Evolutionary conservation across 2,329 filamentous ascomycete species (phyloP), one percentile per base, ranked within the genome.

Genomic region (Pyrenophora teres): DNA sequence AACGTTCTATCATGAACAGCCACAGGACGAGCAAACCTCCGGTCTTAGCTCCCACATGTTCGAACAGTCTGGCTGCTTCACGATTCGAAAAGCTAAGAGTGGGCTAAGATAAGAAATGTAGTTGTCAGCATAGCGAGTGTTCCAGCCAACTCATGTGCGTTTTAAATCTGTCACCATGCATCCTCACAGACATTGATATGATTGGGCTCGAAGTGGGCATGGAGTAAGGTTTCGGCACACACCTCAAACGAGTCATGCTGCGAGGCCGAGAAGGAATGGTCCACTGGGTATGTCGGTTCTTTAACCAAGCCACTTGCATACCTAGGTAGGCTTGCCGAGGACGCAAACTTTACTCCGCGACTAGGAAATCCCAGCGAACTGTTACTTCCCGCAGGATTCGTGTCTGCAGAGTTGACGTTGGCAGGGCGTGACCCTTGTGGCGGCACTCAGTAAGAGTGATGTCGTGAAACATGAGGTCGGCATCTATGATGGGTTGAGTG

Each of bases 221-320:
- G 27, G 12, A 30, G 27, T 30, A 30, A 52, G 39, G 44, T 40
- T 52, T 52, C 40, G 49, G 38, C 27, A 30, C 27, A 30, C 27
- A 30, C 27, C 27, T 12, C 27, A 30, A 42, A 15, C 18, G 32
- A 47, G 46, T 32, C 44, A 52, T 32, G 45, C 25, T 27, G 21
- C 27, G 35, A 52, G 32, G 38, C 12, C 32, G 43, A 46, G 40
- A 40, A 35, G 9, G 37, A 40, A 15, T 40, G 44, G 37, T 37
- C 33, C 45, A 27, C 37, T 47, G 31, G 45, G 12, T 19, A 30
- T 30, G 27, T 30, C 27, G 27, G 27, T 30, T 13, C 27, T 30
- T 13, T 27, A 3, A 30, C 2, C 27, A 2, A 30, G 12, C 7
- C 27, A 30, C 27, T 13, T 30, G 27, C 27, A 30, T 10, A 30